Percentiles rank a stretch among this genome's conserved stretches.
Conservation (phyloP, 1,284 basidiomycete genomes). For the Ganoderma lucidum region DNA sequence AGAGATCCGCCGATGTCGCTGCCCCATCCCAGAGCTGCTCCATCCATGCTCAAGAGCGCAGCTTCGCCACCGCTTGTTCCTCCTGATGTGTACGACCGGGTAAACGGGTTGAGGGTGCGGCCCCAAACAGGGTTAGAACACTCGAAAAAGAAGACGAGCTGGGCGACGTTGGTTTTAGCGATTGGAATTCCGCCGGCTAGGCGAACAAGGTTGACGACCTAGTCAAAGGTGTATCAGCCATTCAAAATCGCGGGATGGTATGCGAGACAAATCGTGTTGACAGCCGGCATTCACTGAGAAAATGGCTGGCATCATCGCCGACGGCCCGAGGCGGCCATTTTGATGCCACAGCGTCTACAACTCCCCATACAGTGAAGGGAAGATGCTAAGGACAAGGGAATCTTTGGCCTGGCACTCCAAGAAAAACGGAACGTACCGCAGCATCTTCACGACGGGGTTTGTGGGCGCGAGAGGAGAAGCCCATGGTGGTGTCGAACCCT, state of each 20-base stretch:
- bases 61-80: conserved; percentile 86
- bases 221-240: conserved; percentile 8
- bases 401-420: no score
- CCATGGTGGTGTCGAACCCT: conserved; percentile 76
- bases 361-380: no score
- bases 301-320: no score
- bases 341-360: no score
- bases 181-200: conserved; percentile 64
- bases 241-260: neutral
- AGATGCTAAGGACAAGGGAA: neutral
- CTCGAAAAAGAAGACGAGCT: conserved; percentile 89
- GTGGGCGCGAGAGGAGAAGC: conserved; percentile 75
- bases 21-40: conserved; percentile 81
- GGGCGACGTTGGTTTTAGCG: conserved; percentile 82
- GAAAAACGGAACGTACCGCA: conserved; percentile 58
- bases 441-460: conserved; percentile 65
- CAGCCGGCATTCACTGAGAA: neutral
- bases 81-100: conserved; percentile 69
- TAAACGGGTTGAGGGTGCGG: conserved; percentile 76
- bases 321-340: no score
- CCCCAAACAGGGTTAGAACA: conserved; percentile 89
- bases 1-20: conserved; percentile 81
- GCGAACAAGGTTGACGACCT: conserved; percentile 55
- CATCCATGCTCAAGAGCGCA: conserved; percentile 79
- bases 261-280: no score